Percentiles rank a stretch among this genome's conserved stretches.
phyloP scores from a whole-genome alignment of 2,329 filamentous ascomycete genomes.

The Penicillium sp. region DNA sequence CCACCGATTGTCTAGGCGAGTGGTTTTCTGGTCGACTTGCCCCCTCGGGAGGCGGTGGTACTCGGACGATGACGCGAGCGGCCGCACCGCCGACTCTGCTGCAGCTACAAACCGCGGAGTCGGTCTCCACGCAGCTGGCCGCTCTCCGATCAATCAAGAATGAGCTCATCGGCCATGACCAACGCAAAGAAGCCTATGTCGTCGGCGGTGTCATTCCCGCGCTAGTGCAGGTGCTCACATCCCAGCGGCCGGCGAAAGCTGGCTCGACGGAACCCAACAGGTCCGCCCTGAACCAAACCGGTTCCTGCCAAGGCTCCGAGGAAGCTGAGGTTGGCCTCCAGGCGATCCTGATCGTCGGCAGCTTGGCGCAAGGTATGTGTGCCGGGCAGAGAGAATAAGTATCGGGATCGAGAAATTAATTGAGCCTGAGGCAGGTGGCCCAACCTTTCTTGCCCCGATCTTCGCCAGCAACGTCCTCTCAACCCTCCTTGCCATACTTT shows the following conservation, averaged over 20 bases:
- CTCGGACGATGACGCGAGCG: constrained; percentile 53
- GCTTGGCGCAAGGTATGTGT: constrained; percentile 71
- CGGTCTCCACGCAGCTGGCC: constrained; percentile 43
- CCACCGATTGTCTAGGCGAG: too few relatives aligned
- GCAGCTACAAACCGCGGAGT: constrained; percentile 56
- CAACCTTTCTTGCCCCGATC: constrained; percentile 72
- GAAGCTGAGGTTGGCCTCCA: constrained; percentile 70
- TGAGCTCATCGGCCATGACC: constrained; percentile 80
- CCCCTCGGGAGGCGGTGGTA: constrained; percentile 31
- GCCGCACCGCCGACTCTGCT: constrained; percentile 55
- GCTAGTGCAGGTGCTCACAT: constrained; percentile 50
- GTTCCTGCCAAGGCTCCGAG: constrained; percentile 50
- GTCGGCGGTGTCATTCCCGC: constrained; percentile 61
- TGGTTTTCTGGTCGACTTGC: constrained; percentile 13
- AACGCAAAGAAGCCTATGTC: constrained; percentile 80
- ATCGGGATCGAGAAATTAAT: constrained; percentile 17
- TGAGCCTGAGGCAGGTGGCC: constrained; percentile 62
- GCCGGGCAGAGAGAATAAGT: neutral
- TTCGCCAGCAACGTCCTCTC: constrained; percentile 65
- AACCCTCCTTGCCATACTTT: constrained; percentile 67
- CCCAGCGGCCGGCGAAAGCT: constrained; percentile 40
- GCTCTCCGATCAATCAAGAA: constrained; percentile 78
- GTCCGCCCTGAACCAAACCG: constrained; percentile 16
- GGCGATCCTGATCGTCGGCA: constrained; percentile 78
- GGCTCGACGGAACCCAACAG: constrained; percentile 31